phyloP scores from a whole-genome alignment of 345 rosid genomes.

The Brassica incana region DNA sequence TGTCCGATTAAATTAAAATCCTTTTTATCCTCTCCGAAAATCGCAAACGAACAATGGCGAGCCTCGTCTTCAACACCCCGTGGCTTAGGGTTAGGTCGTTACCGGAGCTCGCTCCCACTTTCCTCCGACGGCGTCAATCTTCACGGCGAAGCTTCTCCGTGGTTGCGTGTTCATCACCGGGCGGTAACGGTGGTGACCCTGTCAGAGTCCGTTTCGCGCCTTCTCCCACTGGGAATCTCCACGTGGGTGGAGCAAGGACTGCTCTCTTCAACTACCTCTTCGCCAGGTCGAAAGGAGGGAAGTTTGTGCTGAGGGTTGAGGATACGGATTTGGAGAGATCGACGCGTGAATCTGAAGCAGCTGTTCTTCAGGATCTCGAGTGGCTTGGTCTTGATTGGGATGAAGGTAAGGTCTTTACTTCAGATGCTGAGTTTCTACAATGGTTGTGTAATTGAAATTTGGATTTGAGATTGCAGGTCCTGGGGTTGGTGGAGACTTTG shows the following conservation, averaged over 20 bases:
- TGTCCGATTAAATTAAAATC: conserved; percentile 8
- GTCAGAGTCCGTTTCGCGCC: conserved; percentile 97
- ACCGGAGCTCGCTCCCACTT: conserved; percentile 46
- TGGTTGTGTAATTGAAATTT: neutral
- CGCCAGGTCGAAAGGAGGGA: conserved; percentile 94
- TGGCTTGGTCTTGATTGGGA: conserved; percentile 97
- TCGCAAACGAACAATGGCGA: conserved; percentile 47
- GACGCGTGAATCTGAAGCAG: conserved; percentile 85
- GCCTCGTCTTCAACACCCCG: conserved; percentile 47
- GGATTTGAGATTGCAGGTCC: conserved; percentile 56
- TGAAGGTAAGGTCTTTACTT: conserved; percentile 51
- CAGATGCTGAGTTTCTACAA: neutral
- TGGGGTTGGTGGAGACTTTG: conserved; percentile 74
- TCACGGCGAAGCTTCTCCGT: conserved; percentile 34
- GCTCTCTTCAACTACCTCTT: conserved; percentile 95
- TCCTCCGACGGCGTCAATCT: conserved; percentile 25
- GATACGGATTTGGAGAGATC: conserved; percentile 96
- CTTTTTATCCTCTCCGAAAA: conserved; percentile 33
- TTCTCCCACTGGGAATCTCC: conserved; percentile 95
- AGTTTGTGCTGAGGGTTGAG: conserved; percentile 84
- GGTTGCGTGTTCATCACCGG: conserved; percentile 24
- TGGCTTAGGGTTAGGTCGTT: conserved; percentile 56
- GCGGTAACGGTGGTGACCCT: conserved; percentile 25
- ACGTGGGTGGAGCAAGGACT: conserved; percentile 96
- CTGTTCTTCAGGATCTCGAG: conserved; percentile 80